phyloP scores from a whole-genome alignment of 257 asterid species.

The Solanum sitiens region DNA sequence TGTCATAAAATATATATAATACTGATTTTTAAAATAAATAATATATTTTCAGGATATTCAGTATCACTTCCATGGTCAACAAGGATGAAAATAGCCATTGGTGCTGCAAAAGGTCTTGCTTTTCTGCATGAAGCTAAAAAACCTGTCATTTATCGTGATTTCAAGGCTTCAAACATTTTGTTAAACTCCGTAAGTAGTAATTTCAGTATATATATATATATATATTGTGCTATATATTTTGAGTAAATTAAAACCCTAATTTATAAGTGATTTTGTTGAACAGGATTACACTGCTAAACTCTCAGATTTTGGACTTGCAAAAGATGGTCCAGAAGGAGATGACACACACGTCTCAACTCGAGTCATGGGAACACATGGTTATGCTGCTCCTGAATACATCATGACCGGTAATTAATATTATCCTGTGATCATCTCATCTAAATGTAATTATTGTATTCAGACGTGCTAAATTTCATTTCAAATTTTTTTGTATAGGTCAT shows the following conservation, averaged over 20 bases:
- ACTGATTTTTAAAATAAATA: not conserved
- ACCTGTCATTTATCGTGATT: slow-evolving; percentile 83
- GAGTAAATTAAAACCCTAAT: not conserved
- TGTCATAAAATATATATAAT: not conserved
- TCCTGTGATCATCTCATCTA: not conserved
- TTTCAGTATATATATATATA: not conserved
- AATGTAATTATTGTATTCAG: not conserved
- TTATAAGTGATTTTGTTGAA: not conserved
- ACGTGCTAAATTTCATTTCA: not conserved
- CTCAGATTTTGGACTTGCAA: slow-evolving; percentile 88
- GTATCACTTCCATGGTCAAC: slow-evolving; percentile 85
- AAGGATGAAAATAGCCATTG: slow-evolving; percentile 78
- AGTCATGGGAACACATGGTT: slow-evolving; percentile 91
- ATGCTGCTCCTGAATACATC: slow-evolving; percentile 86
- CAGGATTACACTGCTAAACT: slow-evolving; percentile 82
- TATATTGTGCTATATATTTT: no score
- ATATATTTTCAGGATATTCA: slow-evolving; percentile 47
- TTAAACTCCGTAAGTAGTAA: slow-evolving; percentile 52
- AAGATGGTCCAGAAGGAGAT: slow-evolving; percentile 93
- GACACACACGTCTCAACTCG: slow-evolving; percentile 88
- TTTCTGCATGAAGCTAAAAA: slow-evolving; percentile 90
- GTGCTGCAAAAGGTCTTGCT: slow-evolving; percentile 88
- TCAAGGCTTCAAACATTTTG: slow-evolving; percentile 78
- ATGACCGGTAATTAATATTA: slow-evolving; percentile 50
- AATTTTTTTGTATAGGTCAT: slow-evolving; percentile 36